A percentile compares a stretch with the other conserved stretches of the same genome.
These are phyloP conservation scores for Melocanna baccifera DNA, from an alignment of 176 grass and related monocot genomes.

Conservation along the genomic window DNA sequence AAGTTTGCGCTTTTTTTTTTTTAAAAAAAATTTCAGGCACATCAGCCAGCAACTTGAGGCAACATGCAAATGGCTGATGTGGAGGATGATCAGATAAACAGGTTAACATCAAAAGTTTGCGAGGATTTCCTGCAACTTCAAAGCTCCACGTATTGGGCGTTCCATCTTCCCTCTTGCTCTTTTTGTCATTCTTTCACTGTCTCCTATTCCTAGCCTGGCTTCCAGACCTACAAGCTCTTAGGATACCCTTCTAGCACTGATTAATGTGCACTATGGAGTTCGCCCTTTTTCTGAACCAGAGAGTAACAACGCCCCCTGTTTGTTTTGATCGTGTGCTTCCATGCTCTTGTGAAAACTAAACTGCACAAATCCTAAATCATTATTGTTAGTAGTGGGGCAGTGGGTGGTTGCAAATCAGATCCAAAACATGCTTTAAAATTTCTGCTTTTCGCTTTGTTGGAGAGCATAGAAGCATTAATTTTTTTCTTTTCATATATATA, in stretches of 20 bases:
- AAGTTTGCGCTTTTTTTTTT: conserved; percentile 21
- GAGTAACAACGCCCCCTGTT: conserved; percentile 4
- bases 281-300: conserved; percentile 4
- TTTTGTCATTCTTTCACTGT: conserved; percentile 2
- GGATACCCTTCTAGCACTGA: not conserved
- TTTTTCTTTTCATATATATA: not conserved
- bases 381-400: not conserved
- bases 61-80: conserved; percentile 33
- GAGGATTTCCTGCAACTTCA: conserved; percentile 41
- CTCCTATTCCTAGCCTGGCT: conserved; percentile 6
- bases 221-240: not conserved
- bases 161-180: not conserved
- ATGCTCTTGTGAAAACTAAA: not conserved
- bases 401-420: not conserved
- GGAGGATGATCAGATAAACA: conserved; percentile 51
- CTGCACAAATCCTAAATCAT: not conserved
- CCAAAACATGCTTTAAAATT: not conserved
- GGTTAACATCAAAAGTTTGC: conserved; percentile 34
- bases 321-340: not conserved
- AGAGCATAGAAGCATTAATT: not conserved
- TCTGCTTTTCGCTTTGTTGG: not conserved
- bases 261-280: not conserved
- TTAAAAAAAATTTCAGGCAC: conserved; percentile 38
- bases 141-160: conserved; percentile 54
- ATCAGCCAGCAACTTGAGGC: conserved; percentile 22